These are phyloP conservation scores for Globisporangium viniferum DNA, from an alignment of 352 stramenopile species.

Conservation along the genomic window DNA sequence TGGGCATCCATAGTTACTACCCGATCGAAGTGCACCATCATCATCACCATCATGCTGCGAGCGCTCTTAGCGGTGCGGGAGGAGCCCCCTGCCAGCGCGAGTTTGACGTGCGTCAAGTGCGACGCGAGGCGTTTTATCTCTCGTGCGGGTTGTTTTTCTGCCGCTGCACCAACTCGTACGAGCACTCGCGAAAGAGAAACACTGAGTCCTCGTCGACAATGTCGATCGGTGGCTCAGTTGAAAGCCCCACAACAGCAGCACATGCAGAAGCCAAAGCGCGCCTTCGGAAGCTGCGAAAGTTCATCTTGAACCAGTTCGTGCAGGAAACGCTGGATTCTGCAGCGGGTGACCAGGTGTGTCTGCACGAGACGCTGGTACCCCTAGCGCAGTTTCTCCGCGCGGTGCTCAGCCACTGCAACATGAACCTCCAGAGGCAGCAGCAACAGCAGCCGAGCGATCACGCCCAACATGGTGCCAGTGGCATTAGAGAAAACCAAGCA, in stretches of 20 bases:
- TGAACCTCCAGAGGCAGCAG: slow-evolving; percentile 23
- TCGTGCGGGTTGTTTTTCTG: slow-evolving; percentile 71
- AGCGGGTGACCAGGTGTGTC: slow-evolving; percentile 16
- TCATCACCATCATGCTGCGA: background rate
- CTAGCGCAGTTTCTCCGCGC: slow-evolving; percentile 65
- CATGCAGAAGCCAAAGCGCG: slow-evolving; percentile 9
- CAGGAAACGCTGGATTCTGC: slow-evolving; percentile 42
- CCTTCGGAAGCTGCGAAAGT: slow-evolving; percentile 44
- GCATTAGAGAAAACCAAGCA: background rate
- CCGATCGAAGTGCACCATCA: slow-evolving; percentile 35
- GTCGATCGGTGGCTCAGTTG: background rate
- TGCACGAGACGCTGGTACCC: slow-evolving; percentile 65
- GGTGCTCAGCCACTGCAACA: slow-evolving; percentile 60
- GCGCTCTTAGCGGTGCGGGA: background rate
- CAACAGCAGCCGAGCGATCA: too few species aligned
- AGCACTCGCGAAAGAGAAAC: slow-evolving; percentile 33
- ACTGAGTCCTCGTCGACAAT: background rate
- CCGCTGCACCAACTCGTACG: slow-evolving; percentile 57
- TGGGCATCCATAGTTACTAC: slow-evolving; percentile 84
- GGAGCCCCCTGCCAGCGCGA: slow-evolving; percentile 3
- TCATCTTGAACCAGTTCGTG: slow-evolving; percentile 61
- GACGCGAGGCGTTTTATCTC: slow-evolving; percentile 78
- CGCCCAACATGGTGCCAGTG: background rate
- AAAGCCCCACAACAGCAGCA: background rate
- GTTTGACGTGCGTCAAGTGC: slow-evolving; percentile 46